A percentile compares a stretch with the other conserved stretches of the same genome.
Conservation (phyloP, 495 filamentous ascomycete species). For the Penicillium roqueforti region DNA sequence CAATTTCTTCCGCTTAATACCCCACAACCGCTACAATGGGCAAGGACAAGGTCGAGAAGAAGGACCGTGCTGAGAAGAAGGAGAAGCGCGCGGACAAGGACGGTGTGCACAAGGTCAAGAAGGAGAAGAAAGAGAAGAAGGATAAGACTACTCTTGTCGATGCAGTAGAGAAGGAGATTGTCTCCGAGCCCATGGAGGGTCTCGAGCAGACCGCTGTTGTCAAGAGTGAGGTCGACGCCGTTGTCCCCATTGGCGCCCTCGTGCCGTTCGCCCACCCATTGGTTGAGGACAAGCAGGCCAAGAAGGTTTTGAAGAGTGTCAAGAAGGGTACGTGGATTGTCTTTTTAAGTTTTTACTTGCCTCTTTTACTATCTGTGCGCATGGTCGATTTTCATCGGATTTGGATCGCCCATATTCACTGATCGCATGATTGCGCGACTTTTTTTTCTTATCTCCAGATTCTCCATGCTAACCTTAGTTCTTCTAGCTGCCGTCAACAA, state of each 20-base stretch:
- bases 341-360: background rate
- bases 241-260: slow-evolving; percentile 61
- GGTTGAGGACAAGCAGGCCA: slow-evolving; percentile 82
- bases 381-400: slow-evolving; percentile 2
- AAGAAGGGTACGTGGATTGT: slow-evolving; percentile 70
- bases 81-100: slow-evolving; percentile 73
- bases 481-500: slow-evolving; percentile 79
- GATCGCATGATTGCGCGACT: slow-evolving; percentile 3
- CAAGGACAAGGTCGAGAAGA: slow-evolving; percentile 57
- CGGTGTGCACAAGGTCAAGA: slow-evolving; percentile 65
- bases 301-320: slow-evolving; percentile 89
- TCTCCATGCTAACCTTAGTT: slow-evolving; percentile 15
- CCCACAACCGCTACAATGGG: slow-evolving; percentile 40
- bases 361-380: background rate
- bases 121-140: slow-evolving; percentile 68
- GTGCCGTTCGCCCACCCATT: slow-evolving; percentile 93
- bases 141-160: slow-evolving; percentile 57
- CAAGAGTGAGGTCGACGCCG: slow-evolving; percentile 43
- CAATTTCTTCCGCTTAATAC: slow-evolving; percentile 11
- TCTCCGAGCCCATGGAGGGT: slow-evolving; percentile 48
- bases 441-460: slow-evolving; percentile 4
- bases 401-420: background rate
- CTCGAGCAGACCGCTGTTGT: slow-evolving; percentile 46
- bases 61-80: slow-evolving; percentile 76
- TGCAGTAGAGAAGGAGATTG: slow-evolving; percentile 60